A percentile compares a stretch with the other conserved stretches of the same genome.
Evolutionary conservation across 1,284 basidiomycete species (phyloP).

Genomic region (Sanghuangporus sanghuang): DNA sequence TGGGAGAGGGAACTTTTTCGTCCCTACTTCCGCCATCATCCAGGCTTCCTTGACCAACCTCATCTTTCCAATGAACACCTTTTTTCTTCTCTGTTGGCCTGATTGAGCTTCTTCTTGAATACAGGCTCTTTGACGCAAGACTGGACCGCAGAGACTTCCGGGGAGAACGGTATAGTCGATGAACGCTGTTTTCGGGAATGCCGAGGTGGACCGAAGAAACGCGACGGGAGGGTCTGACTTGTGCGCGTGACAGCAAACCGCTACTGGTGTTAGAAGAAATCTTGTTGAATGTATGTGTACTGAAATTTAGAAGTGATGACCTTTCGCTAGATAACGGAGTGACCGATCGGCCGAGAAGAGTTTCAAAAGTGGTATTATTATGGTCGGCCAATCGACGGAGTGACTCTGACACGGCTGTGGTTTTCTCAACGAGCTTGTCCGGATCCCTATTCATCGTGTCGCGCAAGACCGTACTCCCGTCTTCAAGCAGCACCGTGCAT

Average conservation of each 20-base stretch:
- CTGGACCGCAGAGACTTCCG: slow-evolving; percentile 67
- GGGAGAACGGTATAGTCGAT: slow-evolving; percentile 44
- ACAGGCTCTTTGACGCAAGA: slow-evolving; percentile 37
- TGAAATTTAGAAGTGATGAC: slow-evolving; percentile 42
- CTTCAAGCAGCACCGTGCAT: slow-evolving; percentile 68
- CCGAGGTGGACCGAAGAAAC: slow-evolving; percentile 45
- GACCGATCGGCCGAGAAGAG: slow-evolving; percentile 60
- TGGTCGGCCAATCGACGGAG: slow-evolving; percentile 54
- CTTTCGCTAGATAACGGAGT: slow-evolving; percentile 41
- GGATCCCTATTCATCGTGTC: slow-evolving; percentile 39
- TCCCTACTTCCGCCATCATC: slow-evolving; percentile 59
- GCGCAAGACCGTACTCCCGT: slow-evolving; percentile 54
- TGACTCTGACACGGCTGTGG: slow-evolving; percentile 43
- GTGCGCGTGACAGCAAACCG: slow-evolving; percentile 39
- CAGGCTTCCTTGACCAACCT: slow-evolving; percentile 78
- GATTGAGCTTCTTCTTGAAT: slow-evolving; percentile 47
- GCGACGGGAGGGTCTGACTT: slow-evolving; percentile 36
- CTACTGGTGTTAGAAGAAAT: slow-evolving; percentile 33
- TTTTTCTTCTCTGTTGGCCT: slow-evolving; percentile 64
- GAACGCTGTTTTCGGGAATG: slow-evolving; percentile 29
- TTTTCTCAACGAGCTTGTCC: slow-evolving; percentile 34
- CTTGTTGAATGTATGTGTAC: slow-evolving; percentile 32
- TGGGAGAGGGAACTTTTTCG: slow-evolving; percentile 16
- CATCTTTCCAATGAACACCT: slow-evolving; percentile 86
- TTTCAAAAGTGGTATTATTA: slow-evolving; percentile 63